A percentile compares a stretch with the other conserved stretches of the same genome.
phyloP scores from a whole-genome alignment of 306 rosid species.

The Lathyrus oleraceus region DNA sequence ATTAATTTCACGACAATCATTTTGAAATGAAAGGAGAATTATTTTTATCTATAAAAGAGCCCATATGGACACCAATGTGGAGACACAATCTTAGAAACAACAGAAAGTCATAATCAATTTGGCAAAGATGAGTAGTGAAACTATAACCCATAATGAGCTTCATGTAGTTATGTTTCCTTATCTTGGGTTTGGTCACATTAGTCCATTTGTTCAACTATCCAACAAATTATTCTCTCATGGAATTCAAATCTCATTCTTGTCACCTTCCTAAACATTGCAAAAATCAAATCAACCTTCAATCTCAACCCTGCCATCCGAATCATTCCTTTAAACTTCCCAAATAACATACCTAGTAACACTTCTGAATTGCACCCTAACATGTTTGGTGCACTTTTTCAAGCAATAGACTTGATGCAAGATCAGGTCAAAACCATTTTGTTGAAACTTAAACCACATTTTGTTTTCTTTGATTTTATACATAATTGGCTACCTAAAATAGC shows the following conservation, averaged over 20 bases:
- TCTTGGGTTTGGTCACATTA: conserved; percentile 56
- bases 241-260: conserved; percentile 43
- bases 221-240: conserved; percentile 51
- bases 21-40: too few species aligned
- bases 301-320: conserved; percentile 32
- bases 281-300: conserved; percentile 38
- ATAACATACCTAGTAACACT: conserved; percentile 28
- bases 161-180: conserved; percentile 53
- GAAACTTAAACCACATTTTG: conserved; percentile 49
- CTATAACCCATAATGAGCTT: background rate
- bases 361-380: conserved; percentile 37
- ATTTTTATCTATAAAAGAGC: too few species aligned
- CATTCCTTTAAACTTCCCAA: conserved; percentile 36
- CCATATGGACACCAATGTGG: too few species aligned
- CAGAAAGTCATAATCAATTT: too few species aligned
- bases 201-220: conserved; percentile 54
- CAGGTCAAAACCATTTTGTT: conserved; percentile 40
- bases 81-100: too few species aligned
- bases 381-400: conserved; percentile 29
- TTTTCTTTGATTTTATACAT: conserved; percentile 54
- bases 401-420: conserved; percentile 38
- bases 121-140: background rate
- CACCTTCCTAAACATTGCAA: conserved; percentile 38
- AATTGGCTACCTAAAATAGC: conserved; percentile 53
- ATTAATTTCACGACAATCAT: too few species aligned